A percentile compares a stretch with the other conserved stretches of the same genome.
phyloP scores from a whole-genome alignment of 1,284 basidiomycete species.

The Schizophyllum amplum region DNA sequence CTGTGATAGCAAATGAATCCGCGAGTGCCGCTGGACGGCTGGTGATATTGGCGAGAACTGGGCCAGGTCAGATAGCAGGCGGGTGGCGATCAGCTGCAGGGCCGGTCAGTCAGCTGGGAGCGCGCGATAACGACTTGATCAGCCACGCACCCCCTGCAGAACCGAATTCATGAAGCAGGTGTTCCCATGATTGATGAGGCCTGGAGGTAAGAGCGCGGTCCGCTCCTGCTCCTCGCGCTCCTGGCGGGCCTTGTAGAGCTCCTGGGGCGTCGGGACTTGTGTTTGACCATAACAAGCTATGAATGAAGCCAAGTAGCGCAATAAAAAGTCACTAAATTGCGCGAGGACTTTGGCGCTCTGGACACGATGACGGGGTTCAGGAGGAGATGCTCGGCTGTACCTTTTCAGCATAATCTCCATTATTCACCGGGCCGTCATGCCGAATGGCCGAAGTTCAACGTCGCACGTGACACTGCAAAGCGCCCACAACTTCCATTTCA shows the following conservation, averaged over 20 bases:
- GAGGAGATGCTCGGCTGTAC: no score
- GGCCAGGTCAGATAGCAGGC: slow-evolving; percentile 50
- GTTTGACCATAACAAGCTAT: slow-evolving; percentile 41
- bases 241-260: slow-evolving; percentile 49
- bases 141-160: slow-evolving; percentile 46
- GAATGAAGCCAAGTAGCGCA: background rate
- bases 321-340: background rate
- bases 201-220: slow-evolving; percentile 56
- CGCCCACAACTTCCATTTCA: no score
- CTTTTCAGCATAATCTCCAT: no score
- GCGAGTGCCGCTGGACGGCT: slow-evolving; percentile 29
- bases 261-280: slow-evolving; percentile 55
- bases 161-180: slow-evolving; percentile 79
- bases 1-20: slow-evolving; percentile 32
- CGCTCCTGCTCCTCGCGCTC: slow-evolving; percentile 54
- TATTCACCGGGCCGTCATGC: background rate
- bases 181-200: slow-evolving; percentile 77
- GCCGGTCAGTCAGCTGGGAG: background rate
- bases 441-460: background rate
- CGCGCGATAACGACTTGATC: background rate
- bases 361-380: no score
- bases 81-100: slow-evolving; percentile 56
- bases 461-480: no score
- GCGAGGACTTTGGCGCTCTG: background rate
- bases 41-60: slow-evolving; percentile 35